Conservation (phyloP, 2,329 filamentous ascomycete genomes). For the Cryphonectria naterciae region DNA sequence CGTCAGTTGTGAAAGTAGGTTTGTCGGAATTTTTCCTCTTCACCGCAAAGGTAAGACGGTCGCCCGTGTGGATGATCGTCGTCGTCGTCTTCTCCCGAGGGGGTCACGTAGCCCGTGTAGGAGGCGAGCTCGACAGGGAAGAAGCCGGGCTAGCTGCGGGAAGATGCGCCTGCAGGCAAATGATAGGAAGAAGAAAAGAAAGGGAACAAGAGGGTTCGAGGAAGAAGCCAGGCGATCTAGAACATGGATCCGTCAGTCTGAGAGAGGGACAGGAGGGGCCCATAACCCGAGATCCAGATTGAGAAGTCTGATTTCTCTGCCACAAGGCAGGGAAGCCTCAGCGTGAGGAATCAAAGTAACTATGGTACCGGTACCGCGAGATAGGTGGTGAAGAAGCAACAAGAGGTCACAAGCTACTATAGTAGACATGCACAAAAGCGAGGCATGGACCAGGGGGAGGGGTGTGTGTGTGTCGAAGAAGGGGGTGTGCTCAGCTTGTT, state of each 20-base stretch:
- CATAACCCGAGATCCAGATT: slow-evolving; percentile 19
- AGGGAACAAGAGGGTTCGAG: slow-evolving; percentile 29
- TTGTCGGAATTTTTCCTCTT: slow-evolving; percentile 39
- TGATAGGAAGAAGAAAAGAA: slow-evolving; percentile 30
- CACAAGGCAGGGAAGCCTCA: slow-evolving; percentile 28
- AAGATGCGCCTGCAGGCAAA: slow-evolving; percentile 40
- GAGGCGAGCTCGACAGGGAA: slow-evolving; percentile 37
- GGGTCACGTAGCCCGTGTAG: slow-evolving; percentile 37
- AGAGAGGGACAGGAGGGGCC: background rate
- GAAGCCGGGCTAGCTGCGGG: slow-evolving; percentile 43
- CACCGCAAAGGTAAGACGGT: slow-evolving; percentile 41
- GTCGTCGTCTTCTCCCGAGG: slow-evolving; percentile 43
- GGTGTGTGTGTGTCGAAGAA: slow-evolving; percentile 9
- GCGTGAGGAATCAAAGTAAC: slow-evolving; percentile 7
- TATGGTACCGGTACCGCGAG: slow-evolving; percentile 7
- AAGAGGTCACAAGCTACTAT: slow-evolving; percentile 19
- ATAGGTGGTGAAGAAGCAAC: slow-evolving; percentile 12
- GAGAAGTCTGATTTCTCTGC: slow-evolving; percentile 27
- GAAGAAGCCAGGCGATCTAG: slow-evolving; percentile 25
- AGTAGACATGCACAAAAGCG: slow-evolving; percentile 23
- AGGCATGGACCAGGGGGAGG: slow-evolving; percentile 23
- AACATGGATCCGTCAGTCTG: slow-evolving; percentile 19
- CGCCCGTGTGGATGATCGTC: slow-evolving; percentile 38
- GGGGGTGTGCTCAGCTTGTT: slow-evolving; percentile 21
- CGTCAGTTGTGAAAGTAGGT: slow-evolving; percentile 43